phyloP scores from a whole-genome alignment of 805 yeast genomes.

The Suhomyces tanzawaensis region DNA sequence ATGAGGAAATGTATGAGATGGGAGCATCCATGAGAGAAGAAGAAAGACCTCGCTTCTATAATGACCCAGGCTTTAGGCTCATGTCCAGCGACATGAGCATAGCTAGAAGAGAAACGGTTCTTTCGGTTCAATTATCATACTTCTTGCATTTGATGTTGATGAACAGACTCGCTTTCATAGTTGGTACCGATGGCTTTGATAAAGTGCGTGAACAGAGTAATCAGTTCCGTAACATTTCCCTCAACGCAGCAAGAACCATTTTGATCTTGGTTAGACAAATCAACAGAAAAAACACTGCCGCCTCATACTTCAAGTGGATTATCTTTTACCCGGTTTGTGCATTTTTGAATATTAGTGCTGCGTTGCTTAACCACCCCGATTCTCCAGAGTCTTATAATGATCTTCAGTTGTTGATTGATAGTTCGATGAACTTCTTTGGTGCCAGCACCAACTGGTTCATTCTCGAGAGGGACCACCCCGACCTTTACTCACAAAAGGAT shows the following conservation, averaged over 20 bases:
- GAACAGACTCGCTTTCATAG: slow-evolving; percentile 32
- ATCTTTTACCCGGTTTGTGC: slow-evolving; percentile 34
- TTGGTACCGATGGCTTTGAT: slow-evolving; percentile 15
- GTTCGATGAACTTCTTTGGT: slow-evolving; percentile 17
- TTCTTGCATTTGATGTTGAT: slow-evolving; percentile 37
- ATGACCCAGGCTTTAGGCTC: slow-evolving; percentile 30
- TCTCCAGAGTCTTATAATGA: slow-evolving; percentile 27
- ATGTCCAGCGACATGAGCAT: background rate
- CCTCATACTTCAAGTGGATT: slow-evolving; percentile 32
- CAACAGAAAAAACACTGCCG: slow-evolving; percentile 17
- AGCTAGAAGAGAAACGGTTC: slow-evolving; percentile 11
- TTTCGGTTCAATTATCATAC: slow-evolving; percentile 28
- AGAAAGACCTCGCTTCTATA: slow-evolving; percentile 29
- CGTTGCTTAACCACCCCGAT: slow-evolving; percentile 28
- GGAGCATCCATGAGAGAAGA: slow-evolving; percentile 16
- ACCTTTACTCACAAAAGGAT: slow-evolving; percentile 5
- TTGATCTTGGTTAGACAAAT: slow-evolving; percentile 23
- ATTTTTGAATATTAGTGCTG: slow-evolving; percentile 15
- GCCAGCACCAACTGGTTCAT: background rate
- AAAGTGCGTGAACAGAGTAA: slow-evolving; percentile 14
- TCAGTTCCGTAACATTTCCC: slow-evolving; percentile 27
- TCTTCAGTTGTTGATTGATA: slow-evolving; percentile 27
- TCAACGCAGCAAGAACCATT: slow-evolving; percentile 39
- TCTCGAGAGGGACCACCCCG: slow-evolving; percentile 1
- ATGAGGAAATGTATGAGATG: slow-evolving; percentile 27